phyloP scores from a whole-genome alignment of 2,329 filamentous ascomycete genomes.

The Mollisia scopiformis region DNA sequence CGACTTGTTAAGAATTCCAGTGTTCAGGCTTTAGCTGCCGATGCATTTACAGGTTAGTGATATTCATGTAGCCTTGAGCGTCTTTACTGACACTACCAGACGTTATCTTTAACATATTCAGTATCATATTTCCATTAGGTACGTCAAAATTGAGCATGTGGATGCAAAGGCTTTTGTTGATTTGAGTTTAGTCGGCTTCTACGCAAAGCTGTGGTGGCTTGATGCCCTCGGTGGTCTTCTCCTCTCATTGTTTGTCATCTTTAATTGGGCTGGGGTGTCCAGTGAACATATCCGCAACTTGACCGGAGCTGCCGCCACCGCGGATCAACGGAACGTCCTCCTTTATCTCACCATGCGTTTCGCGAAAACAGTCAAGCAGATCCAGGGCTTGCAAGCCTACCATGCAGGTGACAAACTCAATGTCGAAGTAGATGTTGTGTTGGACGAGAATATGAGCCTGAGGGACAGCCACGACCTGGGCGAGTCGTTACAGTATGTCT shows the following conservation, averaged over 20 bases:
- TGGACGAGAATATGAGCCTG: slow-evolving; percentile 55
- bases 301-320: slow-evolving; percentile 58
- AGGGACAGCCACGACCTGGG: slow-evolving; percentile 60
- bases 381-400: slow-evolving; percentile 59
- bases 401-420: slow-evolving; percentile 66
- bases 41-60: slow-evolving; percentile 55
- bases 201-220: slow-evolving; percentile 66
- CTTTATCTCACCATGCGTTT: slow-evolving; percentile 63
- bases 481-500: slow-evolving; percentile 66
- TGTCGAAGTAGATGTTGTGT: slow-evolving; percentile 63
- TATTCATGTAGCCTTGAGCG: not conserved
- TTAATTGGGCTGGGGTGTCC: slow-evolving; percentile 67
- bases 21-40: slow-evolving; percentile 64
- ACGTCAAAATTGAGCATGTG: slow-evolving; percentile 3
- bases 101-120: slow-evolving; percentile 66
- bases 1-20: slow-evolving; percentile 63
- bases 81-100: slow-evolving; percentile 37
- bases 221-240: slow-evolving; percentile 64
- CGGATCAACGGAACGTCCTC: slow-evolving; percentile 56
- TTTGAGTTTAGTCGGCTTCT: slow-evolving; percentile 51
- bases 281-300: slow-evolving; percentile 61
- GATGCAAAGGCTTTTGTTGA: slow-evolving; percentile 3
- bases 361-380: slow-evolving; percentile 53
- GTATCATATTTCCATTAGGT: slow-evolving; percentile 60
- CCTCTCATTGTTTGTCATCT: slow-evolving; percentile 68